Conservation (phyloP, 164 flowering plant genomes). For the Warburgia ugandensis region DNA sequence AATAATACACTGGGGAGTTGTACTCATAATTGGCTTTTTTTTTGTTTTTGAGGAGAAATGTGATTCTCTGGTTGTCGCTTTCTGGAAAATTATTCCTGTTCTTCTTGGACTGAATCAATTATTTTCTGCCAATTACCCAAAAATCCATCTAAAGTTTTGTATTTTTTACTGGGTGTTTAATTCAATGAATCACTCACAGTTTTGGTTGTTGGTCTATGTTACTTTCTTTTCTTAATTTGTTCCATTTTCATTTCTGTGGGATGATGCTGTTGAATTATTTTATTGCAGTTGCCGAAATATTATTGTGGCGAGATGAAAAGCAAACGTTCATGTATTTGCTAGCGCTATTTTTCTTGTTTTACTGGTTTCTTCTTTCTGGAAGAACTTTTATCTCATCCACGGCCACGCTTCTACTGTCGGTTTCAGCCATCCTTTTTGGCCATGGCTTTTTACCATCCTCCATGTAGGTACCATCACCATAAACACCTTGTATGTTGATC, state of each 20-base stretch:
- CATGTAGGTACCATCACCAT: slow-evolving; percentile 43
- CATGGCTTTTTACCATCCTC: slow-evolving; percentile 42
- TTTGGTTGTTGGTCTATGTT: background rate
- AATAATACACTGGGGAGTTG: background rate
- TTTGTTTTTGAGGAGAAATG: background rate
- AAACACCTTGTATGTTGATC: slow-evolving; percentile 1
- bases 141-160: background rate
- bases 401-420: slow-evolving; percentile 52
- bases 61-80: too few species aligned
- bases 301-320: slow-evolving; percentile 92
- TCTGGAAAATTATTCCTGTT: too few species aligned
- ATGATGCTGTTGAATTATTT: slow-evolving; percentile 19
- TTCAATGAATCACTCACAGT: background rate
- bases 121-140: background rate
- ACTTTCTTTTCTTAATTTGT: background rate
- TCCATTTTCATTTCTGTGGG: background rate
- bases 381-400: slow-evolving; percentile 64
- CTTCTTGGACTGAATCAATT: background rate
- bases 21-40: background rate
- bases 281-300: slow-evolving; percentile 78
- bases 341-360: slow-evolving; percentile 33
- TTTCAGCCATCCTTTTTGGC: slow-evolving; percentile 29
- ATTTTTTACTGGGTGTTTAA: background rate
- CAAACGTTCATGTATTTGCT: slow-evolving; percentile 56
- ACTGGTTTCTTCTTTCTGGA: slow-evolving; percentile 77